Conservation (phyloP, 495 filamentous ascomycete genomes). For the Parathielavia hyrcaniae region DNA sequence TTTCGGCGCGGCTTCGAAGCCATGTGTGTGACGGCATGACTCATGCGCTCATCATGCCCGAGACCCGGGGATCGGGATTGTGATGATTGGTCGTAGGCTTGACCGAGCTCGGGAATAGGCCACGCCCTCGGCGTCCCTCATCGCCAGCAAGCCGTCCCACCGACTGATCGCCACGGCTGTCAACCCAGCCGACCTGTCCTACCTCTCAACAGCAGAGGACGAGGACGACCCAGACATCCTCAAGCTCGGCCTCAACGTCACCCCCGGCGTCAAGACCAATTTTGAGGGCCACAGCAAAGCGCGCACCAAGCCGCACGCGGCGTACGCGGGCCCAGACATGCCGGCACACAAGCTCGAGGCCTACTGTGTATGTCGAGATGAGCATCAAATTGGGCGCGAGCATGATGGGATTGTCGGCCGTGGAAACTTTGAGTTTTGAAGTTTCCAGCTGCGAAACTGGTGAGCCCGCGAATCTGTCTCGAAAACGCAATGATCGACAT, state of each 20-base stretch:
- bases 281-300: conserved; percentile 33
- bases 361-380: conserved; percentile 34
- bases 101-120: conserved; percentile 35
- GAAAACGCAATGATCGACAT: no score
- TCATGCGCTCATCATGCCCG: neutral
- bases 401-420: conserved; percentile 23
- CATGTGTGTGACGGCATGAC: neutral
- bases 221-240: conserved; percentile 34
- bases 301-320: conserved; percentile 31
- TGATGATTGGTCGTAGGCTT: neutral
- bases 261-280: conserved; percentile 45
- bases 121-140: conserved; percentile 37
- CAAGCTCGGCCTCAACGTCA: conserved; percentile 44
- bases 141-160: conserved; percentile 36
- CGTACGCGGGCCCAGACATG: conserved; percentile 35
- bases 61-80: neutral
- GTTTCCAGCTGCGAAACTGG: conserved; percentile 29
- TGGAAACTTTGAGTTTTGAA: conserved; percentile 38
- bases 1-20: neutral
- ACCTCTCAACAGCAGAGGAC: no score
- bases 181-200: conserved; percentile 32
- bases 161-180: conserved; percentile 48
- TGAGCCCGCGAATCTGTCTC: no score
- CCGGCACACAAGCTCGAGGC: conserved; percentile 37
- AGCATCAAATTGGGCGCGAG: conserved; percentile 26